Evolutionary conservation across 1,284 basidiomycete genomes (phyloP), one percentile per base, ranked within the genome.

Genomic region (Naganishia albida): DNA sequence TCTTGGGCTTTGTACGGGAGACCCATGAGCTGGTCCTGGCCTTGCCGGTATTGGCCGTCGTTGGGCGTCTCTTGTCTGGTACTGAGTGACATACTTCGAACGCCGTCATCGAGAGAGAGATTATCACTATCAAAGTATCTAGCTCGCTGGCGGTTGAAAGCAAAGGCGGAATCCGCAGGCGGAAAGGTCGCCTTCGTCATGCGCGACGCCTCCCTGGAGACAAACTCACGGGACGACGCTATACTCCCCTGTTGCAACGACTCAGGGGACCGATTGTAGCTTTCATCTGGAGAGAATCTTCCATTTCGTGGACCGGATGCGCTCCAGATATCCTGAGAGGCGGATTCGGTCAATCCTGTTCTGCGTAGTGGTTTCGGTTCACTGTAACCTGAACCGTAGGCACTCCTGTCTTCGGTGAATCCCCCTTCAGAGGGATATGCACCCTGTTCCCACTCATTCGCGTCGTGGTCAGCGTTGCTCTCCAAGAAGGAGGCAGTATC

Each of bases 401-500:
- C 40, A 20, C 60, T 52, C 20, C n/a, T 43, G 40, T 30, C 40
- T n/a, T 63, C 50, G 10, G 28, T 52, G 40, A 43, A 63, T 25
- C 34, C 46, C 1, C 40, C 40, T 38, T 60, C 46, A 7, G 57
- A 52, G 6, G 60, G 44, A 23, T 34, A 43, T 30, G 52, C 42
- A n/a, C 49, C 50, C 20, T 63, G 25, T 2, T 43, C 60, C 60
- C 60, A 63, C 13, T 18, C 25, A 44, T 42, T 50, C 7, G 15
- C 50, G 16, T 34, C 38, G 16, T 18, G 8, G 10, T 26, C 60
- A 44, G 13, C 26, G 12, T 7, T 16, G 50, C 71, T 76, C 54
- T 71, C 76, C 3, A 84, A 84, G 15, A 93, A 81, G 13, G 90
- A 92, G 7, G 85, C 87, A 0, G 90, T 90, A 72, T 94, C 92